phyloP scores from a whole-genome alignment of 129 eudicot species.

The Flaveria robusta region DNA sequence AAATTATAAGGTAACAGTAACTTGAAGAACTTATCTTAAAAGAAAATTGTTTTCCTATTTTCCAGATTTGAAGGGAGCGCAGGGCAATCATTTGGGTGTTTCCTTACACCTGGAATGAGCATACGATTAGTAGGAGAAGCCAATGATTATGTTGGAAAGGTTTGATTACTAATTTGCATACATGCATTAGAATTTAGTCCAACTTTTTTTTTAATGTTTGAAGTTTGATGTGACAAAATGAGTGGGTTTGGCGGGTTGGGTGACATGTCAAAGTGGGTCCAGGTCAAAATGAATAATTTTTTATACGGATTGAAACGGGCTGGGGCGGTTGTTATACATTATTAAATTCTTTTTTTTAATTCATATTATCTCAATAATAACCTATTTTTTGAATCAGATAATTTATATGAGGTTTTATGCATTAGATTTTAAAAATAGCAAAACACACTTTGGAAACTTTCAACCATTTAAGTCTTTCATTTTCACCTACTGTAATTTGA shows the following conservation, averaged over 20 bases:
- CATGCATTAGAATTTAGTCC: constrained; percentile 8
- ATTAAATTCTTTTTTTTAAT: background rate
- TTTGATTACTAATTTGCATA: constrained; percentile 36
- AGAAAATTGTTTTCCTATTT: constrained; percentile 9
- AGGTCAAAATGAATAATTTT: background rate
- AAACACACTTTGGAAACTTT: constrained; percentile 17
- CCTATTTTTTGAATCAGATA: background rate
- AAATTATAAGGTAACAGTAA: constrained; percentile 1
- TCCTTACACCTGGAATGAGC: constrained; percentile 98
- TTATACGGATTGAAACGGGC: background rate
- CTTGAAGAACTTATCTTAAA: background rate
- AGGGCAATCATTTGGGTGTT: constrained; percentile 92
- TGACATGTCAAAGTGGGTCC: background rate
- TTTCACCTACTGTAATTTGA: constrained; percentile 2
- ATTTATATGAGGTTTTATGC: constrained; percentile 1
- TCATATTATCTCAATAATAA: background rate
- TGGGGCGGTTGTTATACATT: background rate
- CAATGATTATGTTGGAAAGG: constrained; percentile 99
- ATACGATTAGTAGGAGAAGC: constrained; percentile 92
- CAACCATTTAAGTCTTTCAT: background rate
- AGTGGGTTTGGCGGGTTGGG: background rate
- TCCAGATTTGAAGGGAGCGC: constrained; percentile 72
- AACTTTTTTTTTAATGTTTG: background rate
- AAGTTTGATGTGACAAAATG: constrained; percentile 3
- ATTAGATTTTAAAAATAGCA: background rate